These are phyloP conservation scores for Nitzschia sp. DNA, from an alignment of 108 stramenopile genomes.

Conservation along the genomic window DNA sequence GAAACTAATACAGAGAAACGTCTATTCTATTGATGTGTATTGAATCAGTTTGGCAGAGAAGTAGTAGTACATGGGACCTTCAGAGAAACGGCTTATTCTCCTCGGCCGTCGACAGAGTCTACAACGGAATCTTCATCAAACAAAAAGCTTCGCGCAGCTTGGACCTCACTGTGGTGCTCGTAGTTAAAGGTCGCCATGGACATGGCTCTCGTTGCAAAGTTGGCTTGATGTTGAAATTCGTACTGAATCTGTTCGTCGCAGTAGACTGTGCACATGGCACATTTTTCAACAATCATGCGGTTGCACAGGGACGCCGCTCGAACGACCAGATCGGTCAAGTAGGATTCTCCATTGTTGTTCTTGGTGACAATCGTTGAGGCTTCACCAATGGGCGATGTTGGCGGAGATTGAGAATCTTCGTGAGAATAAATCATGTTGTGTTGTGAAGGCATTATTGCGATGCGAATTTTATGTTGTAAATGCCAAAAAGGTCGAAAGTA, in stretches of 20 bases:
- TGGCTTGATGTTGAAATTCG: neutral
- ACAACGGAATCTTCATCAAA: conserved; percentile 43
- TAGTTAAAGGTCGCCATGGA: neutral
- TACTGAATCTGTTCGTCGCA: conserved; percentile 42
- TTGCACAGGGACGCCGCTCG: conserved; percentile 21
- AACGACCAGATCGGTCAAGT: conserved; percentile 16
- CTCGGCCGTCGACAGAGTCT: conserved; percentile 14
- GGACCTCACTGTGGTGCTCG: neutral
- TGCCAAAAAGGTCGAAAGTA: too few species aligned
- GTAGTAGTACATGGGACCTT: too few species aligned
- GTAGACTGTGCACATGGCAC: conserved; percentile 35
- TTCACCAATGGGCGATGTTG: too few species aligned
- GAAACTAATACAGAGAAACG: too few species aligned
- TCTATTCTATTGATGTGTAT: too few species aligned
- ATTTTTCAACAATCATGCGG: conserved; percentile 23
- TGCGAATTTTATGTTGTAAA: too few species aligned
- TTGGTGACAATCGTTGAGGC: too few species aligned
- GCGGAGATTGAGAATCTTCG: too few species aligned
- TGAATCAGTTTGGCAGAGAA: too few species aligned
- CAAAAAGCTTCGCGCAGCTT: conserved; percentile 3
- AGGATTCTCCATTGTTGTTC: conserved; percentile 1
- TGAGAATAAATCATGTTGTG: too few species aligned
- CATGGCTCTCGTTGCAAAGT: neutral
- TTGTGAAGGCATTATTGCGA: too few species aligned
- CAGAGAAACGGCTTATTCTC: too few species aligned